Base-by-base conservation (phyloP, 441 rosid genomes). In the Brassica balearica region DNA sequence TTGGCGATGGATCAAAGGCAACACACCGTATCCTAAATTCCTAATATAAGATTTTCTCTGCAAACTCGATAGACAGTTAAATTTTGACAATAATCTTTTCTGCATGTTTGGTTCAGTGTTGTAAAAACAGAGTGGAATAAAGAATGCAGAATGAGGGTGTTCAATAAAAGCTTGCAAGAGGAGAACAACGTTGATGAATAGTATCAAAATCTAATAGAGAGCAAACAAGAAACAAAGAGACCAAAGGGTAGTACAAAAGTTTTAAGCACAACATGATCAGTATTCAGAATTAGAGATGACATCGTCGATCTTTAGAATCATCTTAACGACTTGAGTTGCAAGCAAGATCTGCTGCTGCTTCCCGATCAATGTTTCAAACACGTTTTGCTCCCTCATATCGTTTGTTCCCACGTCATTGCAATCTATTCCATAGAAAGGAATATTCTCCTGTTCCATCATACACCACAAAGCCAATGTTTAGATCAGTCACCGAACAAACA, bases 291-390 rank as follows among this genome's bases (percentile, higher is more conserved):
- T 95, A 53, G 97, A 87, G 79, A 96, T 96, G 70, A 96, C 98
- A 84, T 96, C 99, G n/a, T 96, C 99, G 41, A 94, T 96, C 85
- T 96, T 96, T 75, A 96, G 75, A 25, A 96, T 92, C 99, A 96
- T 96, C 86, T 96, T 96, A 48, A 96, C 98, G 53, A 96, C 99
- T 82, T 96, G 99, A 2, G 99, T 96, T 23, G 99, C 99, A 29
- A 94, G 91, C 32, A 96, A 84, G 66, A 91, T 87, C 86, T 96
- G 99, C 81, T 96, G 98, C 84, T 96, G 95, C 89, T 94, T 94
- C 69, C 98, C 99, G 1, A 94, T 94, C 86, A 94, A 80, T 14
- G 97, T 90, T 88, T 94, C 97, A 19, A 94, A 96, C 17, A 96
- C 98, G 46, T 91, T 81, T 76, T 94, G 99, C 83, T 96, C 89